Percentiles rank a stretch among this genome's conserved stretches.
Evolutionary conservation across 1,284 basidiomycete species (phyloP).

Genomic region (Mixia osmundae): DNA sequence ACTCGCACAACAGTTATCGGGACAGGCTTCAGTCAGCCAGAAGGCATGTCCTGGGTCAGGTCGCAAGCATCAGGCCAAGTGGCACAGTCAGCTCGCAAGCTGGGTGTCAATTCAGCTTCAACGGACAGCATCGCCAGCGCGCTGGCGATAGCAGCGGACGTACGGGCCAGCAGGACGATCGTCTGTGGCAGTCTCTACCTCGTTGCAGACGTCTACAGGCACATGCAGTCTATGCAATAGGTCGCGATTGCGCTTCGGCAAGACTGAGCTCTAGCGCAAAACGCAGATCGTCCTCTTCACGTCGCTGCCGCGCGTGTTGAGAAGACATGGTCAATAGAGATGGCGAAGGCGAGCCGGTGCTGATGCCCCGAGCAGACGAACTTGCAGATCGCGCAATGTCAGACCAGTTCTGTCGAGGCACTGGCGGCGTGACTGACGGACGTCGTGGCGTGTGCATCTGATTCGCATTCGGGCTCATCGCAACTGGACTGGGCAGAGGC

Average conservation of each 20-base stretch:
- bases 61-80: conserved; percentile 33
- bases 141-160: conserved; percentile 15
- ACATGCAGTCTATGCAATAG: conserved; percentile 1
- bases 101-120: conserved; percentile 18
- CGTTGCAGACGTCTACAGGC: conserved; percentile 62
- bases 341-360: background rate
- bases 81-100: conserved; percentile 24
- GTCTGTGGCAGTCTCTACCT: conserved; percentile 77
- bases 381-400: conserved; percentile 3
- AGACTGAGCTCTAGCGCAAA: conserved; percentile 15
- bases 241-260: conserved; percentile 11
- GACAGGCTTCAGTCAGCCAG: conserved; percentile 38
- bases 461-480: too few species aligned
- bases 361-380: background rate
- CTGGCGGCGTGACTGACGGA: background rate
- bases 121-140: conserved; percentile 13
- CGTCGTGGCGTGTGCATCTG: background rate
- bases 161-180: conserved; percentile 31
- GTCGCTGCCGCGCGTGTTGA: background rate
- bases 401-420: conserved; percentile 9
- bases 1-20: conserved; percentile 30
- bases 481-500: background rate
- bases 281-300: conserved; percentile 11
- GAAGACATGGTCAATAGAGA: background rate
- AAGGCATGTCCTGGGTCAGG: conserved; percentile 77